Conservation (phyloP, 257 asterid genomes). For the Pogostemon cablin region DNA sequence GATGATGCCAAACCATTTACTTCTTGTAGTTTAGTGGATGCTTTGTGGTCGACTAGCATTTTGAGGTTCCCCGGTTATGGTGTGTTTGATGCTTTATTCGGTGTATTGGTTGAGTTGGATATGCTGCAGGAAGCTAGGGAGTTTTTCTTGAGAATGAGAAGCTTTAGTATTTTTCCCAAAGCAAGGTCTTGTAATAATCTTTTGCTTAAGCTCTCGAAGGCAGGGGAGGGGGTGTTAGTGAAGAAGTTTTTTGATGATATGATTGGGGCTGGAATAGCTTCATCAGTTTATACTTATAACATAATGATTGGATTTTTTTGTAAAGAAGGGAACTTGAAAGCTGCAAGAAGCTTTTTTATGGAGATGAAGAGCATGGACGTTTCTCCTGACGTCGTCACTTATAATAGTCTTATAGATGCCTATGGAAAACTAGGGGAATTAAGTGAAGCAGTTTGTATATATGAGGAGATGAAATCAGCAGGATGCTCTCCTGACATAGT, state of each 20-base stretch:
- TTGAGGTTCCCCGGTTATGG: slow-evolving; percentile 71
- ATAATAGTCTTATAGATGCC: slow-evolving; percentile 83
- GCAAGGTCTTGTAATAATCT: slow-evolving; percentile 80
- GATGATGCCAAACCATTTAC: slow-evolving; percentile 33
- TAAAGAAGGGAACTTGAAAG: slow-evolving; percentile 69
- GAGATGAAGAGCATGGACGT: slow-evolving; percentile 70
- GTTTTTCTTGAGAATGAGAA: slow-evolving; percentile 74
- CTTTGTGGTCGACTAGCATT: slow-evolving; percentile 72
- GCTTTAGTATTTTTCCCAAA: slow-evolving; percentile 63
- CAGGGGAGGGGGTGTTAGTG: slow-evolving; percentile 46
- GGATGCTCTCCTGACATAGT: slow-evolving; percentile 74
- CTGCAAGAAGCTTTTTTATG: slow-evolving; percentile 57
- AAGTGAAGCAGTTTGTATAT: slow-evolving; percentile 53
- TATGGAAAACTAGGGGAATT: slow-evolving; percentile 73
- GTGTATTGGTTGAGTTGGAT: slow-evolving; percentile 71
- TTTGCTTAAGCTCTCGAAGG: slow-evolving; percentile 58
- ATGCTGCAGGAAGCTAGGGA: slow-evolving; percentile 75
- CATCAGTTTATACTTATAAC: slow-evolving; percentile 68
- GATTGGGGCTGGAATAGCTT: slow-evolving; percentile 64
- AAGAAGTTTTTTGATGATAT: slow-evolving; percentile 62
- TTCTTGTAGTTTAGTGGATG: slow-evolving; percentile 54
- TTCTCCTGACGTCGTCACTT: slow-evolving; percentile 75
- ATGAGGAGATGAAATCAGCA: slow-evolving; percentile 71
- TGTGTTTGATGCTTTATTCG: slow-evolving; percentile 74
- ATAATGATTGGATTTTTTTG: slow-evolving; percentile 76